A percentile compares a stretch with the other conserved stretches of the same genome.
Evolutionary conservation across 345 rosid genomes (phyloP).

Genomic region (Brassica carinata): DNA sequence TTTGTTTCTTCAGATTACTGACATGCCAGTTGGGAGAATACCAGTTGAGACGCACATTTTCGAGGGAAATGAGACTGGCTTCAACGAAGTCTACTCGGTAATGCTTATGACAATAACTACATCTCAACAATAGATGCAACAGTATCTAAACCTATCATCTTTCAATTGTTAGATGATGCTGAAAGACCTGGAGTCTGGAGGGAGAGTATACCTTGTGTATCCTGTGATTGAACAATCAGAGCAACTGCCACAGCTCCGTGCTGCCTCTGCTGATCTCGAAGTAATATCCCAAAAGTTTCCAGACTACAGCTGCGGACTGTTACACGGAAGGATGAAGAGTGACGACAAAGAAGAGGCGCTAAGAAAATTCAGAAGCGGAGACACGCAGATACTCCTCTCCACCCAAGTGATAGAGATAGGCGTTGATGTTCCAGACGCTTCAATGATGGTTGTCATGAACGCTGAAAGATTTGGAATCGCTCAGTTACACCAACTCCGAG

Average conservation of each 20-base stretch:
- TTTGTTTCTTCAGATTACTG: conserved; percentile 68
- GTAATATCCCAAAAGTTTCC: conserved; percentile 56
- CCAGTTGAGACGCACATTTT: conserved; percentile 77
- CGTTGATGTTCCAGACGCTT: conserved; percentile 96
- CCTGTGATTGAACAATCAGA: conserved; percentile 90
- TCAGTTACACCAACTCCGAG: conserved; percentile 95
- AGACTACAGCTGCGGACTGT: conserved; percentile 73
- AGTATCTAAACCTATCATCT: conserved; percentile 6
- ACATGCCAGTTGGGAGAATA: conserved; percentile 89
- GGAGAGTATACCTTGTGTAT: conserved; percentile 82
- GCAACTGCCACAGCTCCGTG: conserved; percentile 93
- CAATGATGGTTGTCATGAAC: conserved; percentile 98
- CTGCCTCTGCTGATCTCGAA: conserved; percentile 81
- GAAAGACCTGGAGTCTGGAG: conserved; percentile 72
- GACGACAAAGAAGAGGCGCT: conserved; percentile 83
- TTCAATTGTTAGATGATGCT: conserved; percentile 69
- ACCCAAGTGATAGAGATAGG: conserved; percentile 95
- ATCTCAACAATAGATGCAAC: too few species aligned
- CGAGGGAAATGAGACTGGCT: conserved; percentile 64
- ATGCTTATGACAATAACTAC: too few species aligned
- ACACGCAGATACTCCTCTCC: conserved; percentile 75
- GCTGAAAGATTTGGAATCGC: conserved; percentile 97
- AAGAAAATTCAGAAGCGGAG: conserved; percentile 76
- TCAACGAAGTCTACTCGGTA: conserved; percentile 73
- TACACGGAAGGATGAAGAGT: conserved; percentile 92